phyloP scores from a whole-genome alignment of 1,284 basidiomycete genomes.

The Tetrapyrgos nigripes region DNA sequence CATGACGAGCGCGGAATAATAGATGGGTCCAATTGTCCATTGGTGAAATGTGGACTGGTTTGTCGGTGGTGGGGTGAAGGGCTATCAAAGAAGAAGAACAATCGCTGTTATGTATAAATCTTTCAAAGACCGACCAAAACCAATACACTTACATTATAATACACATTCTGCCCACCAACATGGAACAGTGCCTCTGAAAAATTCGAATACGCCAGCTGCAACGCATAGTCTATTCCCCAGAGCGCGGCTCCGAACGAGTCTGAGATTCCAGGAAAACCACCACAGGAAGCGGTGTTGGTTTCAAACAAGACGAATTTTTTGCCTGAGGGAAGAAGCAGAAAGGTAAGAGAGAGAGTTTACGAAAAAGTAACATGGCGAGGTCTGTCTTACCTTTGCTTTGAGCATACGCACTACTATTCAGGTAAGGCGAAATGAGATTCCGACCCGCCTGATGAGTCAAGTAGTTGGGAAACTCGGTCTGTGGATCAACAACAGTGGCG shows the following conservation, averaged over 20 bases:
- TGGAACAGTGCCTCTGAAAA: slow-evolving; percentile 67
- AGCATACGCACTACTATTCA: slow-evolving; percentile 45
- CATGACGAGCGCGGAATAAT: slow-evolving; percentile 72
- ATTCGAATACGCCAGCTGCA: slow-evolving; percentile 67
- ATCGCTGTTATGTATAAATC: no score
- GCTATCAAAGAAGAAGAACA: not conserved
- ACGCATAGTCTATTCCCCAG: slow-evolving; percentile 72
- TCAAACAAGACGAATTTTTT: slow-evolving; percentile 79
- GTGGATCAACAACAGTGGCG: slow-evolving; percentile 50
- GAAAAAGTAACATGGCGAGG: not conserved
- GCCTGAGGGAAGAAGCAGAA: slow-evolving; percentile 18
- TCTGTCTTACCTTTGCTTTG: slow-evolving; percentile 41
- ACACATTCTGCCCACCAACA: slow-evolving; percentile 71
- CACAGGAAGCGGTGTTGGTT: slow-evolving; percentile 84
- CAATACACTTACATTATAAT: slow-evolving; percentile 61
- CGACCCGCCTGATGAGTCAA: slow-evolving; percentile 61
- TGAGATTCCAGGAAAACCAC: slow-evolving; percentile 79
- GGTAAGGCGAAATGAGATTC: slow-evolving; percentile 54
- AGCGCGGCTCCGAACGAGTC: slow-evolving; percentile 76
- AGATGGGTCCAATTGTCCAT: slow-evolving; percentile 72
- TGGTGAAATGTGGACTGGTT: slow-evolving; percentile 62
- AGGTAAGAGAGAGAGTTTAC: not conserved
- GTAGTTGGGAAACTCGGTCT: slow-evolving; percentile 60
- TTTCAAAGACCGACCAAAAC: not conserved
- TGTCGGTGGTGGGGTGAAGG: slow-evolving; percentile 56